A percentile compares a stretch with the other conserved stretches of the same genome.
Evolutionary conservation across 148 eudicot species (phyloP).

Genomic region (Cornus suecica): DNA sequence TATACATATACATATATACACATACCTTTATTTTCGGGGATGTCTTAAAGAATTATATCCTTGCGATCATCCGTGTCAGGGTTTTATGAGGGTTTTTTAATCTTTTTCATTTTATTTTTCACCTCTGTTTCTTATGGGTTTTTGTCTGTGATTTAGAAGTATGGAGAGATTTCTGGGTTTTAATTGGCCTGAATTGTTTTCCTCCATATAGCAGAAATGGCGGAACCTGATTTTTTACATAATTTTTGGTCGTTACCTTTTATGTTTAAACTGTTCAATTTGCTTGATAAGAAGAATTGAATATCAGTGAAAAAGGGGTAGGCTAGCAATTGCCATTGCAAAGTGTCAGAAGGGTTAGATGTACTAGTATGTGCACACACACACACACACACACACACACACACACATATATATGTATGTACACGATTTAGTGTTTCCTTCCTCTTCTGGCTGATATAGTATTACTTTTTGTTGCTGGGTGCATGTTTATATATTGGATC

Average conservation of each 20-base stretch:
- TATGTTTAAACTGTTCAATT: neutral
- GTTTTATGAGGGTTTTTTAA: slow-evolving; percentile 24
- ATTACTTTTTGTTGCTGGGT: neutral
- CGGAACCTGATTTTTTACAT: neutral
- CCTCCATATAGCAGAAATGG: neutral
- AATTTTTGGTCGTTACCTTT: neutral
- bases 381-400: too few species aligned
- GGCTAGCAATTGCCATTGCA: neutral
- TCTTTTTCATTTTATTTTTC: neutral
- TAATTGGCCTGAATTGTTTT: neutral
- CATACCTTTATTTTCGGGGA: neutral
- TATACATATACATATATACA: neutral
- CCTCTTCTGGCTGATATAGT: neutral
- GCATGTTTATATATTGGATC: neutral
- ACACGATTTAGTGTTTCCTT: neutral
- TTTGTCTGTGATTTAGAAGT: neutral
- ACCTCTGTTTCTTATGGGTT: neutral
- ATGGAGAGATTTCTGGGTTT: neutral
- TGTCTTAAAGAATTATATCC: neutral
- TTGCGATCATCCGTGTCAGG: slow-evolving; percentile 14
- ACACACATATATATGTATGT: too few species aligned
- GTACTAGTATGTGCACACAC: too few species aligned
- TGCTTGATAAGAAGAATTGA: slow-evolving; percentile 1
- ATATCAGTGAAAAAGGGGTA: neutral
- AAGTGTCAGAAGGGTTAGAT: neutral